These are phyloP conservation scores for Akanthomyces uredinophilus DNA, from an alignment of 2,329 filamentous ascomycete genomes.

Conservation along the genomic window DNA sequence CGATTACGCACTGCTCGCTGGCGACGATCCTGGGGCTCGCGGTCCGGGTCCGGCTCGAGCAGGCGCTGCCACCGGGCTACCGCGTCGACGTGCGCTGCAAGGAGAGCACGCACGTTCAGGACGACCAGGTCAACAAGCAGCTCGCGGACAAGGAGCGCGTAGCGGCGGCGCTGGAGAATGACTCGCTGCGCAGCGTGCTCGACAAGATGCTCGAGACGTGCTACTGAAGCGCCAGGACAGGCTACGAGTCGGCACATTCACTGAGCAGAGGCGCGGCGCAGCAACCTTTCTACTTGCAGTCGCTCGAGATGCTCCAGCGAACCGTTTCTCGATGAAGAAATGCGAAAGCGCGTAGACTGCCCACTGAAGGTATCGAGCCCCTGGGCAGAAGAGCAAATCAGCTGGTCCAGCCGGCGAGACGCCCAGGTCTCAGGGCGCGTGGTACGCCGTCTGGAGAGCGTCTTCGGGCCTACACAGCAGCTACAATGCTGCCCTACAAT, in stretches of 20 bases:
- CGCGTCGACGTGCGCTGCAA: slow-evolving; percentile 91
- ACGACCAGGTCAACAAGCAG: slow-evolving; percentile 95
- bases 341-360: no score
- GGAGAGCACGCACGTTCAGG: slow-evolving; percentile 90
- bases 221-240: slow-evolving; percentile 37
- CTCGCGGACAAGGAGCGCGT: slow-evolving; percentile 94
- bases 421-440: not conserved
- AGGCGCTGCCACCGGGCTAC: slow-evolving; percentile 85
- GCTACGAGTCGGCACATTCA: no score
- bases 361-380: no score
- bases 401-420: not conserved
- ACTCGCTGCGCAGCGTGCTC: slow-evolving; percentile 79
- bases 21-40: slow-evolving; percentile 95
- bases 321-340: no score
- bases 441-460: not conserved
- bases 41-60: slow-evolving; percentile 84
- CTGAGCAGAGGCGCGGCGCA: no score
- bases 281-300: no score
- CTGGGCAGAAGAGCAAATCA: not conserved
- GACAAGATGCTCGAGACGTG: slow-evolving; percentile 92
- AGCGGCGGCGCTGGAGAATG: slow-evolving; percentile 90
- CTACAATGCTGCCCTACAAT: not conserved
- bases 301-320: no score
- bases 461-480: not conserved
- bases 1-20: slow-evolving; percentile 92